Base-by-base conservation (phyloP, 805 yeast species). In the Kregervanrija pseudodelftensis region DNA sequence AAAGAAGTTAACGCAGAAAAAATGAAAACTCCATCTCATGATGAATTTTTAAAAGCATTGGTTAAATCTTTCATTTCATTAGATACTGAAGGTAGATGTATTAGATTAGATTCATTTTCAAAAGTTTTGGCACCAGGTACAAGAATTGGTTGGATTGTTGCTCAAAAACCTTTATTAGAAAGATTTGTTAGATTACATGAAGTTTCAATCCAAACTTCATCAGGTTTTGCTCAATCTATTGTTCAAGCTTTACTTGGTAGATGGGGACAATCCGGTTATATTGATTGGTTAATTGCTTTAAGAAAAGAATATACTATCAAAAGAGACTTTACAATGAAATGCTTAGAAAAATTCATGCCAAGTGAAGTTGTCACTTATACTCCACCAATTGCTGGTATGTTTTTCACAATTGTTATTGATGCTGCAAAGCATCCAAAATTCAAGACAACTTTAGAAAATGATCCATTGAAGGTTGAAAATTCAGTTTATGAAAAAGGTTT, bases 41-140 rank as follows among this genome's bases (percentile, higher is more conserved):
- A 83, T 30, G 82, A 77, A 50, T 85, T 89, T 64, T 48, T 85
- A 48, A 60, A 70, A 43, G 75, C 82, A 3, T 69, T 89, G 59
- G 87, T 83, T 44, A 81, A 83, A 37, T 85, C 96, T 1, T 86
- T 82, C 72, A 63, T 83, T 48, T 75, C 84, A 16, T 52, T 82
- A 54, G 97, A 89, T 64, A 68, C 73, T 13, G 96, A 90, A 52
- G 97, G 97, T 40, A 79, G 96, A 63, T 96, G 89, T 34, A 61
- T 89, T 45, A 79, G 97, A 61, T 73, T 90, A 59, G 97, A 89
- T 64, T 85, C 96, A 1, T 82, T 85, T 66, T 88, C 96, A 43
- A 89, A 89, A 69, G 89, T 89, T 22, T 68, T 90, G 44, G 96
- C 96, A 3, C 97, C 97, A 13, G 96, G 96, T 54, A 58, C 80